Percentiles rank a stretch among this genome's conserved stretches.
Conservation (phyloP, 345 rosid genomes). For the Nasturtium officinale region DNA sequence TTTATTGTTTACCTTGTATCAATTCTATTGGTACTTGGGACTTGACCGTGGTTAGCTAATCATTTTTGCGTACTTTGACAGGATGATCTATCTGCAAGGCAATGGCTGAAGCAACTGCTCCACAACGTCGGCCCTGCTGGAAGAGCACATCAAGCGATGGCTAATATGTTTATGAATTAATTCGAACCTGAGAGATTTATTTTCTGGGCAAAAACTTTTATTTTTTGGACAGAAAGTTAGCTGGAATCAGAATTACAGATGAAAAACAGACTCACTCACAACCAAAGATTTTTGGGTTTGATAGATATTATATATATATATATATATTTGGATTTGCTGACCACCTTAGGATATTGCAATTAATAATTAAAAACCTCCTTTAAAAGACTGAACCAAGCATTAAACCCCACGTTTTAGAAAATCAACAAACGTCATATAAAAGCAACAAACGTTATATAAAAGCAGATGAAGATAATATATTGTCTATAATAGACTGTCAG, state of each 20-base stretch:
- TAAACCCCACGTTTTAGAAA: neutral
- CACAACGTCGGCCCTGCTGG: conserved; percentile 55
- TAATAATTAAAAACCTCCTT: conserved; percentile 21
- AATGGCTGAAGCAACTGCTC: conserved; percentile 86
- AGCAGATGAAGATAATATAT: conserved; percentile 17
- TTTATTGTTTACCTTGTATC: neutral
- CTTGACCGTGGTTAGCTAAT: conserved; percentile 10
- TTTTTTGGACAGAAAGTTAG: conserved; percentile 31
- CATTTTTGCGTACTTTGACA: conserved; percentile 35
- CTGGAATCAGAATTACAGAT: conserved; percentile 13
- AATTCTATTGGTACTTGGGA: neutral
- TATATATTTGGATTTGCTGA: conserved; percentile 32
- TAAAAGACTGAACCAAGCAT: conserved; percentile 18
- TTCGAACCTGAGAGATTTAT: conserved; percentile 6
- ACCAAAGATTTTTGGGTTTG: conserved; percentile 16
- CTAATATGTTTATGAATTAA: conserved; percentile 64
- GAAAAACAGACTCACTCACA: conserved; percentile 21
- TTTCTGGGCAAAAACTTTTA: neutral
- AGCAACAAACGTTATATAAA: conserved; percentile 18
- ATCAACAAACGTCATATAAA: conserved; percentile 14
- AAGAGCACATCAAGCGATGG: conserved; percentile 54
- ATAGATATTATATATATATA: too few species aligned
- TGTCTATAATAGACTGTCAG: conserved; percentile 85
- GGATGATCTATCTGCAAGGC: conserved; percentile 84
- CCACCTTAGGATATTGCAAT: conserved; percentile 22